Conservation (phyloP, 2,329 filamentous ascomycete species). For the Fusarium nygamai region DNA sequence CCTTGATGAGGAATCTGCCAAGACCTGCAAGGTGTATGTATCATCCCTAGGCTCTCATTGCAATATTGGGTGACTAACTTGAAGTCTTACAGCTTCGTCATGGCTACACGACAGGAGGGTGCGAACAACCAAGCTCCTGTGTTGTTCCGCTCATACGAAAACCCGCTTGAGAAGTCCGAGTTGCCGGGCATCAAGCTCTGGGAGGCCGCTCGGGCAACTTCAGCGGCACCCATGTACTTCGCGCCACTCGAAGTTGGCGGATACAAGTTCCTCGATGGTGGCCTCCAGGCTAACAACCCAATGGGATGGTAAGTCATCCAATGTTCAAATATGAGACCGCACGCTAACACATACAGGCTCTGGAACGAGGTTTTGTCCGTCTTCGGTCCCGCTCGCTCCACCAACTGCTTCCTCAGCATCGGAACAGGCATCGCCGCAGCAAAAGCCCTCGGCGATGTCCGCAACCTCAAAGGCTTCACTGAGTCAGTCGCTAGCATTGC, state of each 20-base stretch:
- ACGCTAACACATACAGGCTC: neutral
- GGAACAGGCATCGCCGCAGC: neutral
- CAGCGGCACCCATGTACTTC: neutral
- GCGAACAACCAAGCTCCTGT: neutral
- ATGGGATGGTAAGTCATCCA: neutral
- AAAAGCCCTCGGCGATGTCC: neutral
- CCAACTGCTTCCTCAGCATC: neutral
- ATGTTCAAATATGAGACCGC: accelerated
- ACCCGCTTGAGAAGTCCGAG: neutral
- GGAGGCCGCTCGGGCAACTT: neutral
- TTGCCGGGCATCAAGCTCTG: neutral
- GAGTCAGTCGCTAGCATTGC: neutral
- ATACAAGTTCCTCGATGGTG: neutral
- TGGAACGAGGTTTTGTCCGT: neutral
- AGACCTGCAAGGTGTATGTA: neutral
- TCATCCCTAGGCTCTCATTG: accelerated
- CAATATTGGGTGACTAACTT: neutral
- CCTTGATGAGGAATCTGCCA: neutral
- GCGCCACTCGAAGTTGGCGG: neutral
- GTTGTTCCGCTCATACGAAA: neutral
- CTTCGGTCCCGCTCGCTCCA: neutral
- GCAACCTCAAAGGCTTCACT: neutral
- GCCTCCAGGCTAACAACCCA: neutral
- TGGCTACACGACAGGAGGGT: neutral
- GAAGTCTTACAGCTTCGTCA: neutral